phyloP scores from a whole-genome alignment of 768 basidiomycete species.

The Lentinula lateritia region DNA sequence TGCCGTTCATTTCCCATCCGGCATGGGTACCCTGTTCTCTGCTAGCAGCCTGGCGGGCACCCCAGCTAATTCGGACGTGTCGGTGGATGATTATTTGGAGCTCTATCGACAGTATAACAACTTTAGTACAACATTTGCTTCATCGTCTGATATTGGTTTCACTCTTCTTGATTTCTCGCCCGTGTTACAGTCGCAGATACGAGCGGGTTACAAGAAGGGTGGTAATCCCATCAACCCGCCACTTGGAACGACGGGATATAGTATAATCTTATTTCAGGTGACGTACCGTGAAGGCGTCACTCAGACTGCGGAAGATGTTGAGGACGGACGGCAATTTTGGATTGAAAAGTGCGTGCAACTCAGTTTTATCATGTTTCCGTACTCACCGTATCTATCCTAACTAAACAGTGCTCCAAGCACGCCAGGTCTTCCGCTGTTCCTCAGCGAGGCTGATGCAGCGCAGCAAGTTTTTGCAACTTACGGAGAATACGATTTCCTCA shows the following conservation, averaged over 20 bases:
- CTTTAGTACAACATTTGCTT: constrained; percentile 17
- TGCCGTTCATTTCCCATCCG: constrained; percentile 22
- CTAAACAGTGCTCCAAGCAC: constrained; percentile 26
- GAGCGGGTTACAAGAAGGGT: constrained; percentile 25
- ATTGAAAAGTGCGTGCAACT: constrained; percentile 22
- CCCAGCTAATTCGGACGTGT: constrained; percentile 14
- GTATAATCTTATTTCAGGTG: constrained; percentile 26
- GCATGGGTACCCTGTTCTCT: constrained; percentile 27
- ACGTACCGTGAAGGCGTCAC: constrained; percentile 15
- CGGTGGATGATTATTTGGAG: constrained; percentile 18
- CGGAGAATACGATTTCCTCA: constrained; percentile 29
- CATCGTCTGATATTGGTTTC: constrained; percentile 15
- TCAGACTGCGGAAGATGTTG: constrained; percentile 16
- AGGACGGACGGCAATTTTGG: constrained; percentile 20
- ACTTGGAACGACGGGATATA: constrained; percentile 21
- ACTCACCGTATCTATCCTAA: background rate
- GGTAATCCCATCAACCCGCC: constrained; percentile 34
- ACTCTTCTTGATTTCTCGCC: constrained; percentile 32
- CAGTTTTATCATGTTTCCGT: background rate
- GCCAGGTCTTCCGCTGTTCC: constrained; percentile 31
- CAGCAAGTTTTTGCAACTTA: constrained; percentile 36
- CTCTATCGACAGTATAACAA: constrained; percentile 26
- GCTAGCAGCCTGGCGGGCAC: constrained; percentile 23
- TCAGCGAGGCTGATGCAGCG: constrained; percentile 32
- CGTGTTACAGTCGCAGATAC: constrained; percentile 27